A percentile compares a stretch with the other conserved stretches of the same genome.
Evolutionary conservation across 306 rosid genomes (phyloP).

Genomic region (Trifolium repens): DNA sequence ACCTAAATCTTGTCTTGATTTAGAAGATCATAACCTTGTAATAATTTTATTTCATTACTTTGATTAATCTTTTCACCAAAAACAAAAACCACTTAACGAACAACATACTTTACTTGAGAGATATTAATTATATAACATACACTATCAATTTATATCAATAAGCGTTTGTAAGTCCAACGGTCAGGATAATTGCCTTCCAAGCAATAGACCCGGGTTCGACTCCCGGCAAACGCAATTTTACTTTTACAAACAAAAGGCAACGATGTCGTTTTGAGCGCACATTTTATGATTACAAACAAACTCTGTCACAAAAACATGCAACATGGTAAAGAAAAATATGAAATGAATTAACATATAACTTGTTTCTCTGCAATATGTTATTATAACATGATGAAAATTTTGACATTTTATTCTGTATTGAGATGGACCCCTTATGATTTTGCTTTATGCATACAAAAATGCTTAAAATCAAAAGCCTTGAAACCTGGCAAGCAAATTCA

Average conservation of each 20-base stretch:
- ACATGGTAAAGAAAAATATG: not conserved
- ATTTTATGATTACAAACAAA: not conserved
- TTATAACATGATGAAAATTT: conserved; percentile 32
- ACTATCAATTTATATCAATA: not conserved
- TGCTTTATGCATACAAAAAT: conserved; percentile 59
- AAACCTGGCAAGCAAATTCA: conserved; percentile 68
- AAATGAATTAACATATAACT: not conserved
- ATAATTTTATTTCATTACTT: no score
- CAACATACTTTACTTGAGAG: no score
- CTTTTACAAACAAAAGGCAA: not conserved
- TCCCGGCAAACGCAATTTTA: conserved; percentile 54
- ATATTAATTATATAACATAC: no score
- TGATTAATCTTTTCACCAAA: no score
- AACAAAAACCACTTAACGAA: no score
- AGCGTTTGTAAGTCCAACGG: conserved; percentile 69
- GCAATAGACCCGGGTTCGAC: conserved; percentile 71
- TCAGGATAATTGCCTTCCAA: conserved; percentile 69
- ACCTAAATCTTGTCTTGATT: no score
- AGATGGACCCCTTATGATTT: conserved; percentile 44
- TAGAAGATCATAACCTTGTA: no score
- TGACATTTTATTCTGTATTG: conserved; percentile 29
- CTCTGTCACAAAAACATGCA: not conserved
- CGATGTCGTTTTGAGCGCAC: not conserved
- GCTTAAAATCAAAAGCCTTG: conserved; percentile 63
- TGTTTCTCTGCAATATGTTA: not conserved